phyloP scores from a whole-genome alignment of 176 grass and related monocot species.

The Miscanthus lutarioriparius region DNA sequence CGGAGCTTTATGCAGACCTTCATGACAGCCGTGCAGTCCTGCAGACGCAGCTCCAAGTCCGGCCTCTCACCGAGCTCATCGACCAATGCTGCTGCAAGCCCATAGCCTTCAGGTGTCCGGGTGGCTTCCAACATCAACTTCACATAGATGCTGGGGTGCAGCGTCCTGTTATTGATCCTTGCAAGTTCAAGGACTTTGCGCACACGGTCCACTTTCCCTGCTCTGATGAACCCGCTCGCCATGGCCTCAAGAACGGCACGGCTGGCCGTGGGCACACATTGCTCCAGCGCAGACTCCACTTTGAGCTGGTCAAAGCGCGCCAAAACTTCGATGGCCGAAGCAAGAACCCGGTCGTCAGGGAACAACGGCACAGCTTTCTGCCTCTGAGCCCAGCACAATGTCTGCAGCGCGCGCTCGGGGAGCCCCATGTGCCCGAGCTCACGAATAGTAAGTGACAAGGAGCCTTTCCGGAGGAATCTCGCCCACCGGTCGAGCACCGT shows the following conservation, averaged over 20 bases:
- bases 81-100: constrained; percentile 55
- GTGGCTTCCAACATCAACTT: constrained; percentile 70
- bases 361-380: constrained; percentile 47
- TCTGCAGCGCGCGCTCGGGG: constrained; percentile 65
- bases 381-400: constrained; percentile 70
- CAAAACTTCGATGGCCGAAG: constrained; percentile 66
- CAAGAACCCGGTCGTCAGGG: constrained; percentile 65
- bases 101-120: constrained; percentile 64
- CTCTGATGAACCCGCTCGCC: constrained; percentile 63
- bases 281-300: constrained; percentile 46
- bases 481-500: constrained; percentile 61
- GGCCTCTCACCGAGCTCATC: constrained; percentile 61
- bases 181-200: constrained; percentile 67
- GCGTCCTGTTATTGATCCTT: constrained; percentile 53
- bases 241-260: constrained; percentile 75
- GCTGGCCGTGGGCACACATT: constrained; percentile 61
- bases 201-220: constrained; percentile 48
- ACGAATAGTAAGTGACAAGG: constrained; percentile 77
- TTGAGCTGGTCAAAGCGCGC: constrained; percentile 54
- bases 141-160: constrained; percentile 47
- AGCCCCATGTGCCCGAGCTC: constrained; percentile 87
- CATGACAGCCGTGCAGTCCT: constrained; percentile 82
- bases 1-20: constrained; percentile 79
- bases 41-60: constrained; percentile 46
- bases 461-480: constrained; percentile 75